A percentile compares a stretch with the other conserved stretches of the same genome.
These are phyloP conservation scores for Stenocarpella maydis DNA, from an alignment of 2,329 filamentous ascomycete species.

Conservation along the genomic window DNA sequence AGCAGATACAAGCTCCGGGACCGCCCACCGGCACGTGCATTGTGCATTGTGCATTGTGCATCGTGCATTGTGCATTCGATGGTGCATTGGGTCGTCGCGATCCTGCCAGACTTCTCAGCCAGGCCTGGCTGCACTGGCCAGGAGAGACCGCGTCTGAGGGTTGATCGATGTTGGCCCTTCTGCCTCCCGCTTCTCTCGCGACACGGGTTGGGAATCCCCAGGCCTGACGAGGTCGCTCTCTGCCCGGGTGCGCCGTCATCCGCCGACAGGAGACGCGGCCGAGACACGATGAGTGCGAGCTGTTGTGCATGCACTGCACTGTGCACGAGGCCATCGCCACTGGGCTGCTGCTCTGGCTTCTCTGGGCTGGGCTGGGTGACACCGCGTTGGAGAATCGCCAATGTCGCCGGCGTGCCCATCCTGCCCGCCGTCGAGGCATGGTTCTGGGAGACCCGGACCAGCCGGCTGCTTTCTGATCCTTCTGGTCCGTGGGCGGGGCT, in stretches of 20 bases:
- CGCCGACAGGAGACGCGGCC: background rate
- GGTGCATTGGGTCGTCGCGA: background rate
- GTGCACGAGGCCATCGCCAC: constrained; percentile 11
- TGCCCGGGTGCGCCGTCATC: background rate
- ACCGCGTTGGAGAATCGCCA: constrained; percentile 16
- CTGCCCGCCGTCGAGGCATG: constrained; percentile 2
- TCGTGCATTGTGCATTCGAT: too few species aligned
- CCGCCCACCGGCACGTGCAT: background rate
- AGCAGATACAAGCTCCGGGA: background rate
- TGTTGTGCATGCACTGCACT: background rate
- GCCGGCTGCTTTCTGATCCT: constrained; percentile 12
- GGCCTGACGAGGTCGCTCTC: background rate
- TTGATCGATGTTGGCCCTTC: background rate
- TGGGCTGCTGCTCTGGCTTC: background rate
- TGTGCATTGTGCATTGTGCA: too few species aligned
- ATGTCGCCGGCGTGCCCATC: background rate
- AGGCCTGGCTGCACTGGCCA: background rate
- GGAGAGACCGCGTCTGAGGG: constrained; percentile 10
- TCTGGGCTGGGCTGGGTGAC: constrained; percentile 5
- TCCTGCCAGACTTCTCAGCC: constrained; percentile 30
- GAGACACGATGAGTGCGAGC: background rate
- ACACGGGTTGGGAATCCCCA: background rate
- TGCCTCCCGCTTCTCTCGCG: background rate
- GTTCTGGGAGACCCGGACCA: constrained; percentile 19
- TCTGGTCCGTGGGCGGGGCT: background rate